Evolutionary conservation across 306 rosid species (phyloP).

Genomic region (Corylus heterophylla): DNA sequence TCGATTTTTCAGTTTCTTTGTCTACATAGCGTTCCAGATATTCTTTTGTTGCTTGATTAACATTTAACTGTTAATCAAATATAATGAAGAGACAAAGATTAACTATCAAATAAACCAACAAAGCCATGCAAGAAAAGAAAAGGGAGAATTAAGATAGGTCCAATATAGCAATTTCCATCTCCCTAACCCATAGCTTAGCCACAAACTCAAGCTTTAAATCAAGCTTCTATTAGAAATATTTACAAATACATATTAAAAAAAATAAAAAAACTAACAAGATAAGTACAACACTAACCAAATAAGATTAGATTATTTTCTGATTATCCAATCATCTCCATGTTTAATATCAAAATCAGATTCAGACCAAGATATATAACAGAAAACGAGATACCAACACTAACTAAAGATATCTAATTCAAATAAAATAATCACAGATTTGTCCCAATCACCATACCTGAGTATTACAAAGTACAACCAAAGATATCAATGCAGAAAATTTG

Average conservation of each 20-base stretch:
- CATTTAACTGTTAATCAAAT: slow-evolving; percentile 61
- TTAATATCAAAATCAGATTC: not conserved
- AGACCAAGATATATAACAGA: not conserved
- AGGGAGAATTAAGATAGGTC: not conserved
- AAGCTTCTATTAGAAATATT: not conserved
- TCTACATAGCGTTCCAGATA: slow-evolving; percentile 71
- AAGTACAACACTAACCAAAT: not conserved
- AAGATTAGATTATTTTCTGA: not conserved
- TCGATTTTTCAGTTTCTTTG: slow-evolving; percentile 58
- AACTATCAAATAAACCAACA: slow-evolving; percentile 14
- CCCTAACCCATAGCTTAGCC: slow-evolving; percentile 2
- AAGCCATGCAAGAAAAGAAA: not conserved
- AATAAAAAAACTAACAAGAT: not conserved
- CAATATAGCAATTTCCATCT: slow-evolving; percentile 8
- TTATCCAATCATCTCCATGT: not conserved
- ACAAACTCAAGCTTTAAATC: slow-evolving; percentile 7
- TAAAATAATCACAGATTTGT: not conserved
- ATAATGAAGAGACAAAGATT: slow-evolving; percentile 20
- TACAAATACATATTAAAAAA: not conserved
- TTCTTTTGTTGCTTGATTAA: slow-evolving; percentile 66
- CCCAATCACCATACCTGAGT: not conserved
- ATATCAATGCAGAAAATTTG: not conserved
- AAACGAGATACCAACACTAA: not conserved
- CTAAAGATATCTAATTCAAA: not conserved
- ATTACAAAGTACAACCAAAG: not conserved